A percentile compares a stretch with the other conserved stretches of the same genome.
phyloP scores from a whole-genome alignment of 495 filamentous ascomycete genomes.

The Penicillium silybi region DNA sequence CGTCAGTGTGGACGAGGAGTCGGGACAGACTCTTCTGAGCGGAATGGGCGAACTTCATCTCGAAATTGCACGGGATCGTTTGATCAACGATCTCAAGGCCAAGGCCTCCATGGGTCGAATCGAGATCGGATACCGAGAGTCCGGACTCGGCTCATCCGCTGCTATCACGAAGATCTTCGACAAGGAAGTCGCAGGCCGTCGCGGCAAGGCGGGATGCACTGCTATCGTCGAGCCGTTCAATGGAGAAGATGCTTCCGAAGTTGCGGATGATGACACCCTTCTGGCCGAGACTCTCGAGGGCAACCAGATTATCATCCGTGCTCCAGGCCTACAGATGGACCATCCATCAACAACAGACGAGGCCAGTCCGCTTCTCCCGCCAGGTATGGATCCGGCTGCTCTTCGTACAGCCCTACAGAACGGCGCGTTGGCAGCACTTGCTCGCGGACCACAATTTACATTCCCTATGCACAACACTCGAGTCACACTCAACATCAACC shows the following conservation, averaged over 20 bases:
- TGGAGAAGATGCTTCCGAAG: constrained; percentile 20
- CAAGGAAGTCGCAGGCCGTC: constrained; percentile 72
- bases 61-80: constrained; percentile 85
- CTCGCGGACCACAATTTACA: constrained; percentile 72
- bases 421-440: constrained; percentile 78
- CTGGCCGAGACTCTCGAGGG: constrained; percentile 35
- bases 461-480: constrained; percentile 71
- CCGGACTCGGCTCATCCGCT: constrained; percentile 50
- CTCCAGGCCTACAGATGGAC: constrained; percentile 39
- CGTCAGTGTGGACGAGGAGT: constrained; percentile 79
- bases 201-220: constrained; percentile 70
- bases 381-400: constrained; percentile 51
- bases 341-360: constrained; percentile 35
- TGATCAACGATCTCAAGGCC: constrained; percentile 83
- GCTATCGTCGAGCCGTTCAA: constrained; percentile 61
- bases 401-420: constrained; percentile 67
- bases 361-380: constrained; percentile 45
- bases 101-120: constrained; percentile 90
- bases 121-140: constrained; percentile 92
- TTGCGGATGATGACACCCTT: constrained; percentile 26
- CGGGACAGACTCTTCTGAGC: constrained; percentile 85
- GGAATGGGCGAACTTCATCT: constrained; percentile 99
- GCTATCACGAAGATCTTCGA: constrained; percentile 64
- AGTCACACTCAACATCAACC: constrained; percentile 66
- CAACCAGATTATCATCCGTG: constrained; percentile 59